Evolutionary conservation across 1,139 yeast genomes (phyloP).

Genomic region (Suhomyces anneliseae): DNA sequence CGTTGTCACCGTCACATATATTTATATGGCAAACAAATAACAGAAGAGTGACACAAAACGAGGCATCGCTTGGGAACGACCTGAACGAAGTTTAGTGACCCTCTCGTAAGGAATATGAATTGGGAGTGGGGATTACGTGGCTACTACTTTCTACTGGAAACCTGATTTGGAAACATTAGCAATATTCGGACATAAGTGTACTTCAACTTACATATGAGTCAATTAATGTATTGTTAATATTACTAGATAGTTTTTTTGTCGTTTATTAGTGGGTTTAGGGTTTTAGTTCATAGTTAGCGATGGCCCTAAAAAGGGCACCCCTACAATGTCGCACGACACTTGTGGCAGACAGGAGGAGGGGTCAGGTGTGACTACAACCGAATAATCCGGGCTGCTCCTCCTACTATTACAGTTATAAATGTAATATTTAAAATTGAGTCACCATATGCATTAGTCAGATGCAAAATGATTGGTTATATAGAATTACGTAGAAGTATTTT

Average conservation of each 20-base stretch:
- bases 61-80: slow-evolving; percentile 1
- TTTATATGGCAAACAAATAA: slow-evolving; percentile 8
- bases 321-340: neutral
- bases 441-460: too few relatives aligned
- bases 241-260: neutral
- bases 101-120: too few relatives aligned
- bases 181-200: too few relatives aligned
- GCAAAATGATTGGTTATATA: too few relatives aligned
- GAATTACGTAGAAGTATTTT: too few relatives aligned
- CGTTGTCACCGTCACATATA: slow-evolving; percentile 6
- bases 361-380: neutral
- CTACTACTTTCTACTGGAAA: too few relatives aligned
- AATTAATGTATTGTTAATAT: too few relatives aligned
- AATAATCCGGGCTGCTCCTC: neutral
- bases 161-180: too few relatives aligned
- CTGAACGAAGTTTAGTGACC: neutral
- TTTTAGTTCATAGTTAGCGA: neutral
- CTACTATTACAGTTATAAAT: neutral
- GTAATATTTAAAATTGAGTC: too few relatives aligned
- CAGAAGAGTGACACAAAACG: slow-evolving; percentile 7
- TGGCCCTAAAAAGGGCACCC: neutral
- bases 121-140: too few relatives aligned
- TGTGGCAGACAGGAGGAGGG: neutral
- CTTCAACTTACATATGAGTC: too few relatives aligned
- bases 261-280: neutral